Evolutionary conservation across 305 asterid genomes (phyloP).

Genomic region (Solanum hybrid): DNA sequence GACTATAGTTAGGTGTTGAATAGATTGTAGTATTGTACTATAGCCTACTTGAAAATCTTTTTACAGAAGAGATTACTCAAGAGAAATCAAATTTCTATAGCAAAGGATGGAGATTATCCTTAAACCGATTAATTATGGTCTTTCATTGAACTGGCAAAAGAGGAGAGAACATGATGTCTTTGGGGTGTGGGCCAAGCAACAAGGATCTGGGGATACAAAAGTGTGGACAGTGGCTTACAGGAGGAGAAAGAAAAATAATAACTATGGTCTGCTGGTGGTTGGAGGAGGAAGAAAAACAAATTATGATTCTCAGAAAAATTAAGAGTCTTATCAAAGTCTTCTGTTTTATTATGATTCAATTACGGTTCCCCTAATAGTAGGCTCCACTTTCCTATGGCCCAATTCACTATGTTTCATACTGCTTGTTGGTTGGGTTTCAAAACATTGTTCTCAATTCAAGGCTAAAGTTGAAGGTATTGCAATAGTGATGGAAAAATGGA

Average conservation of each 20-base stretch:
- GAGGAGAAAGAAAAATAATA: conserved; percentile 1
- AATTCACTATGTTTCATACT: neutral
- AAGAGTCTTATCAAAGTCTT: neutral
- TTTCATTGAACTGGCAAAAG: neutral
- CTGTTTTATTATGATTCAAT: neutral
- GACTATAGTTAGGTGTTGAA: neutral
- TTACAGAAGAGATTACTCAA: neutral
- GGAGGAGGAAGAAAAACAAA: neutral
- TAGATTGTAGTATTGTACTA: neutral
- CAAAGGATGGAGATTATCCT: neutral
- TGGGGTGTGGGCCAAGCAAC: neutral
- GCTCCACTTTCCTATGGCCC: neutral
- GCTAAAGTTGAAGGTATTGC: neutral
- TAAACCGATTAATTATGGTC: neutral
- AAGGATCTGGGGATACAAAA: neutral
- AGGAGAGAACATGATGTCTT: neutral
- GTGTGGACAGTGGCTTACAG: neutral
- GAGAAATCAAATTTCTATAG: neutral
- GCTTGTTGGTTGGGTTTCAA: neutral
- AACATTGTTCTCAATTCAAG: neutral
- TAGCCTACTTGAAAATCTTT: neutral
- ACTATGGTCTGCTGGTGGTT: neutral
- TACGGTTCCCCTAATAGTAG: neutral
- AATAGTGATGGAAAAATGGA: neutral
- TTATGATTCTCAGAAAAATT: neutral